Percentiles rank a stretch among this genome's conserved stretches.
phyloP scores from a whole-genome alignment of 768 basidiomycete genomes.

The Lepiota venenata region DNA sequence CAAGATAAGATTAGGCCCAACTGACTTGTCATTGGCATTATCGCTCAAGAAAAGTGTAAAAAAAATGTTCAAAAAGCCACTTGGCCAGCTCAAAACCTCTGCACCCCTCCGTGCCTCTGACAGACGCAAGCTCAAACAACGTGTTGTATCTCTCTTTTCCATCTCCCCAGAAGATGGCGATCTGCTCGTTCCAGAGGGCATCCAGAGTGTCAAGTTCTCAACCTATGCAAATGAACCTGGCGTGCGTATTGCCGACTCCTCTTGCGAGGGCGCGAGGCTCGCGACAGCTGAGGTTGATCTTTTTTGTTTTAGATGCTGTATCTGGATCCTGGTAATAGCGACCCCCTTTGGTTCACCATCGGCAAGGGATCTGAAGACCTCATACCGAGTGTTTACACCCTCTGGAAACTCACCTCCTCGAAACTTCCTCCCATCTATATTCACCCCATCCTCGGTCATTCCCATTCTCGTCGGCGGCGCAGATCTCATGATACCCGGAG shows the following conservation, averaged over 20 bases:
- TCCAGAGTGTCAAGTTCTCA: conserved; percentile 62
- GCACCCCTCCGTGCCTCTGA: conserved; percentile 75
- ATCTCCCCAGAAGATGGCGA: conserved; percentile 59
- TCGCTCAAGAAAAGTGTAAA: too few relatives aligned
- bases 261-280: too few relatives aligned
- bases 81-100: conserved; percentile 67
- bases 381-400: conserved; percentile 78
- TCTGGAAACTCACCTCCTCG: conserved; percentile 61
- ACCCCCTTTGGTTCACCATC: conserved; percentile 73
- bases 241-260: too few relatives aligned
- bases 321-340: conserved; percentile 55
- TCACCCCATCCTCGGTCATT: conserved; percentile 69
- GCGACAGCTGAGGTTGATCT: not conserved
- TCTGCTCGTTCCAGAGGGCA: conserved; percentile 69
- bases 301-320: conserved; percentile 53
- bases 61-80: conserved; percentile 82
- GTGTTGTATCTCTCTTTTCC: conserved; percentile 44
- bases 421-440: conserved; percentile 66
- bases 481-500: conserved; percentile 87
- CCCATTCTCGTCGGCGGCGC: conserved; percentile 74
- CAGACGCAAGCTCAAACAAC: conserved; percentile 65
- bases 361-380: conserved; percentile 67
- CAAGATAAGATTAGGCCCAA: conserved; percentile 4
- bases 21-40: not conserved
- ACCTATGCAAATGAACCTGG: conserved; percentile 65